phyloP scores from a whole-genome alignment of 306 rosid genomes.

The Aeschynomene evenia region DNA sequence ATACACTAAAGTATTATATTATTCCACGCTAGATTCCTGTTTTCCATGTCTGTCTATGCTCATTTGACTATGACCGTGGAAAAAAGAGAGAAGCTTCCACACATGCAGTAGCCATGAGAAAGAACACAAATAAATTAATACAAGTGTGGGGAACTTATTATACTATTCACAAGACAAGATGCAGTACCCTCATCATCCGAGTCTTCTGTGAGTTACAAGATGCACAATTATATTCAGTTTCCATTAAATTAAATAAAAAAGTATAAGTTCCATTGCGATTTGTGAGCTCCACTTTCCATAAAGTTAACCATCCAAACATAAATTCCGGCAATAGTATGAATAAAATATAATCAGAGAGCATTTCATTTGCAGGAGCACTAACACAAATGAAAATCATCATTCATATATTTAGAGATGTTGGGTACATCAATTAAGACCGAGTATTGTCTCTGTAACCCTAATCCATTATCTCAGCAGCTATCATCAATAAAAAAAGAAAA shows the following conservation, averaged over 20 bases:
- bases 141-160: not conserved
- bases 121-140: not conserved
- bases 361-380: constrained; percentile 34
- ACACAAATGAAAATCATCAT: constrained; percentile 43
- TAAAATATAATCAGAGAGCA: no score
- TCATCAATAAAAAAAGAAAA: constrained; percentile 47
- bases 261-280: not conserved
- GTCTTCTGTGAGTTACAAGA: not conserved
- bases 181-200: not conserved
- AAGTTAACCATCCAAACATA: not conserved
- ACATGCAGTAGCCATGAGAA: not conserved
- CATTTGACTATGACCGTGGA: constrained; percentile 36
- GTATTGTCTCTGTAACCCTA: constrained; percentile 35
- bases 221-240: not conserved
- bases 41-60: not conserved
- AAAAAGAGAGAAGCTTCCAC: constrained; percentile 28
- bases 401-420: constrained; percentile 36
- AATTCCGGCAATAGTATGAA: not conserved
- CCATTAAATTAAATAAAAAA: not conserved
- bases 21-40: constrained; percentile 7
- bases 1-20: not conserved
- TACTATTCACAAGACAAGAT: constrained; percentile 16
- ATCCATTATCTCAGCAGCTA: constrained; percentile 31
- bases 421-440: constrained; percentile 42
- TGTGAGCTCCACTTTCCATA: not conserved